Evolutionary conservation across 2,329 filamentous ascomycete genomes (phyloP).

Genomic region (Aspergillus sp.): DNA sequence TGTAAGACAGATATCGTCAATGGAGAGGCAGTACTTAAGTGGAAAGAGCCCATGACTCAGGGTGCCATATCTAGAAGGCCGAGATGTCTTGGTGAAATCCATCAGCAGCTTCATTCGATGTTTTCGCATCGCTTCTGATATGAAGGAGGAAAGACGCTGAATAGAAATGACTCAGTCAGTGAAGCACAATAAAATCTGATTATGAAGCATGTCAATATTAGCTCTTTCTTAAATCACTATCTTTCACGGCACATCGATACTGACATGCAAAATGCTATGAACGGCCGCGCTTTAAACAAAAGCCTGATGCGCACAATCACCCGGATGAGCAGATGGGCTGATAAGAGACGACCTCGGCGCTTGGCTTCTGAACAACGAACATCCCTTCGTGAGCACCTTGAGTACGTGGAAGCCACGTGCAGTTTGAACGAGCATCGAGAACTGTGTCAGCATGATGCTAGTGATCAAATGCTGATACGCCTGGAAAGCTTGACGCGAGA

Average conservation of each 20-base stretch:
- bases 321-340: slow-evolving; percentile 9
- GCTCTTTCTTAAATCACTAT: slow-evolving; percentile 15
- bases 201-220: too few relatives aligned
- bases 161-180: too few relatives aligned
- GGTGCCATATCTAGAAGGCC: too few relatives aligned
- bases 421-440: slow-evolving; percentile 8
- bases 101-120: too few relatives aligned
- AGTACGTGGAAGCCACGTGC: slow-evolving; percentile 8
- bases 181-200: too few relatives aligned
- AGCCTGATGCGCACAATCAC: slow-evolving; percentile 12
- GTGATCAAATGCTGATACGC: slow-evolving; percentile 9
- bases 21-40: too few relatives aligned
- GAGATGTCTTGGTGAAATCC: too few relatives aligned
- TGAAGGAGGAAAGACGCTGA: too few relatives aligned
- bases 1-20: too few relatives aligned
- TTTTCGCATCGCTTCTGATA: too few relatives aligned
- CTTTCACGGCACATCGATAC: slow-evolving; percentile 10
- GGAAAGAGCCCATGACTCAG: too few relatives aligned
- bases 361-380: slow-evolving; percentile 7
- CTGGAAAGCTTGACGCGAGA: neutral
- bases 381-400: slow-evolving; percentile 8
- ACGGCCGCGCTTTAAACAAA: slow-evolving; percentile 6
- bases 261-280: slow-evolving; percentile 10
- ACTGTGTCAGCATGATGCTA: slow-evolving; percentile 3
- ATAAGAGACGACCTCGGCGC: slow-evolving; percentile 9